phyloP scores from a whole-genome alignment of 257 asterid genomes.

The Solanum dulcamara region DNA sequence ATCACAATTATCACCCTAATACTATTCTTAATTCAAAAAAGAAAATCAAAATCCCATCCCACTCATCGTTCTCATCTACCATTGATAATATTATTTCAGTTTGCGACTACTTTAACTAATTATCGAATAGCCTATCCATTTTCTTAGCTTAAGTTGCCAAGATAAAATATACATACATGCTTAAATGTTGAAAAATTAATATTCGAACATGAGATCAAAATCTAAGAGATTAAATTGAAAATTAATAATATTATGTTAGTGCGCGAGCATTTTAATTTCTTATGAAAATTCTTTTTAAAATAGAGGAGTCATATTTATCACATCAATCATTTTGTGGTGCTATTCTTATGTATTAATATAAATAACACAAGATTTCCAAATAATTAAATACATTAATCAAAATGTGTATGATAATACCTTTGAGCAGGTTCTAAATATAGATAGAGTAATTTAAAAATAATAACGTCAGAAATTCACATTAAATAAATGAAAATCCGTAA shows the following conservation, averaged over 20 bases:
- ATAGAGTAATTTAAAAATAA: neutral
- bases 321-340: neutral
- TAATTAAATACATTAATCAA: neutral
- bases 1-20: neutral
- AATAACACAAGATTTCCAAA: neutral
- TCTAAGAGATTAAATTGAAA: no score
- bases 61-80: conserved; percentile 3
- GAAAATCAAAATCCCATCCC: neutral
- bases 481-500: neutral
- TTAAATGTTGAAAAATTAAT: neutral
- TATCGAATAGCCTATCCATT: neutral
- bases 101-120: neutral
- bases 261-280: no score
- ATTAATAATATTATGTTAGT: no score
- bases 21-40: neutral
- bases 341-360: neutral
- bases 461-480: neutral
- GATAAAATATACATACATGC: neutral
- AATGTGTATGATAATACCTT: neutral
- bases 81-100: neutral
- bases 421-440: neutral
- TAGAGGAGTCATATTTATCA: neutral
- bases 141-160: neutral
- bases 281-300: no score
- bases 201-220: neutral